Evolutionary conservation across 352 stramenopile species (phyloP), one percentile per base, ranked within the genome.

Genomic region (Poterioochromonas sp.): DNA sequence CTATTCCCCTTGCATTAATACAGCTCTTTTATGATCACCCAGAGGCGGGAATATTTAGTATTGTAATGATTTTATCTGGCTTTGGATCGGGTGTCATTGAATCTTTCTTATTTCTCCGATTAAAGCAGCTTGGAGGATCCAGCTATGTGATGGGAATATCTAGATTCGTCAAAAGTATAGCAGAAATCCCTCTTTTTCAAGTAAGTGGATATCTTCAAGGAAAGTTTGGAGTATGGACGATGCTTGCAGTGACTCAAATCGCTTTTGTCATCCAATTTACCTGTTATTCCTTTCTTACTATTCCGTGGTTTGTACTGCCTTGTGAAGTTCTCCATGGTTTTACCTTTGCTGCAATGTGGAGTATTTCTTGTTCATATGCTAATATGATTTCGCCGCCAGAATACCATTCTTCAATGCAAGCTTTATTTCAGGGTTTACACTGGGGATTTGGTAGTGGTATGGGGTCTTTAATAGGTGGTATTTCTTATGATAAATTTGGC

Each of bases 371-470:
- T 44, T 43, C 62, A 3, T 71, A 47, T 71, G 62, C 62, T 8
- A 71, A 71, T 29, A 43, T 12, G 32, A 47, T 71, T 15, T 71
- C 62, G 1, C 62, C 62, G 12, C 62, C 62, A 44, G 32, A 43
- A 35, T 71, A 29, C 26, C 62, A 71, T 43, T 22, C 29, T 22
- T 43, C 62, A n/a, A 71, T 71, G 62, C 62, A 71, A 71, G 62
- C 62, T 22, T 29, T 71, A 47, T 44, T 71, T 22, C 2, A 71
- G 41, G 32, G 62, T 32, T 29, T 71, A 8, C 62, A 71, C 41
- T 71, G 29, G 62, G 62, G 62, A 26, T 44, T 71, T 71, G 62
- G 62, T n/a, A 44, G 62, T 71, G 62, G 62, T 43, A 44, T 71
- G n/a, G 62, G 62, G 8, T 11, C 62, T 29, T 43, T 71, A 29